Conservation (phyloP, 2,329 filamentous ascomycete species). For the Plenodomus lindquistii region DNA sequence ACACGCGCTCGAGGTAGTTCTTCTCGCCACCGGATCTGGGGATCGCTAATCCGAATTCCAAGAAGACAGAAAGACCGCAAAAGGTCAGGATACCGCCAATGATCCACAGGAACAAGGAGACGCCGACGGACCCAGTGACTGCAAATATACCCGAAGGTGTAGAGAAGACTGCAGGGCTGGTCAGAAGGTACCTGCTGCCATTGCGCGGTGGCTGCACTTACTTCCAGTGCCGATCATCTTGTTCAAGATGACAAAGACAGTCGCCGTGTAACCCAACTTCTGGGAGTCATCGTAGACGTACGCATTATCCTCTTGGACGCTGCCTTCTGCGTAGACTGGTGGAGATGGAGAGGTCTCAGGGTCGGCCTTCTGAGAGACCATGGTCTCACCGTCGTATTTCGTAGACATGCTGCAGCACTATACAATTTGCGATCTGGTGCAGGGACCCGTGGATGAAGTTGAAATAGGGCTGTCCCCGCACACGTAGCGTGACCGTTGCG, state of each 20-base stretch:
- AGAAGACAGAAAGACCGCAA: conserved; percentile 63
- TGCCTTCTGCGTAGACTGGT: conserved; percentile 25
- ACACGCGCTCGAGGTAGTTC: conserved; percentile 68
- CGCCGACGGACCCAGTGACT: conserved; percentile 59
- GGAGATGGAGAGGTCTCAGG: conserved; percentile 16
- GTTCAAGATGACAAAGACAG: conserved; percentile 42
- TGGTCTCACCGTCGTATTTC: conserved; percentile 24
- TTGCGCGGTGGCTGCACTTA: conserved; percentile 7
- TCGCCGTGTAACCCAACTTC: conserved; percentile 39
- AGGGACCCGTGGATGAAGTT: conserved; percentile 5
- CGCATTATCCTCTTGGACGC: conserved; percentile 37
- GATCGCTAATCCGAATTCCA: conserved; percentile 66
- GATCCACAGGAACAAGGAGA: conserved; percentile 59
- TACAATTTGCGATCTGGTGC: background rate
- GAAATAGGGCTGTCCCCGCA: conserved; percentile 13
- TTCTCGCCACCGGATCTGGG: conserved; percentile 67
- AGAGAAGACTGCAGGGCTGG: conserved; percentile 51
- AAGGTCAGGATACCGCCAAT: conserved; percentile 59
- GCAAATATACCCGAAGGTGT: conserved; percentile 62
- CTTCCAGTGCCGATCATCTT: conserved; percentile 37
- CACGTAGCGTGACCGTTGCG: conserved; percentile 5
- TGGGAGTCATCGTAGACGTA: conserved; percentile 38
- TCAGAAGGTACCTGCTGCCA: conserved; percentile 15
- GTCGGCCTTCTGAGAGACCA: conserved; percentile 17
- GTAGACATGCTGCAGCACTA: conserved; percentile 18